These are phyloP conservation scores for Balamuthia mandrillaris DNA, from an alignment of 208 protist genomes.

Conservation along the genomic window DNA sequence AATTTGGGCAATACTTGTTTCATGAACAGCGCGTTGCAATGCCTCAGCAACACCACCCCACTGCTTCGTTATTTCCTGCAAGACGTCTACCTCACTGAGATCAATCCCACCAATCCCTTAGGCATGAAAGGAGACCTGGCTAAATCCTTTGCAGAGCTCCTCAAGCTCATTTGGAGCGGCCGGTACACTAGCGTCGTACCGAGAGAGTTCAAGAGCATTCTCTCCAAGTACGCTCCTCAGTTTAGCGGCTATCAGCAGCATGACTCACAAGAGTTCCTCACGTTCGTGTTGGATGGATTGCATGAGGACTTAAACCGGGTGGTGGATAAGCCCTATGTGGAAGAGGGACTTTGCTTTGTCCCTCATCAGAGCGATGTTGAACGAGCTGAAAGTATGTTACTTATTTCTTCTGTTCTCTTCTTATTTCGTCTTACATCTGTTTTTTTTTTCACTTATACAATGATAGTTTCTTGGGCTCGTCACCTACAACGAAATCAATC, in stretches of 20 bases:
- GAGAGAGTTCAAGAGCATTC: conserved; percentile 46
- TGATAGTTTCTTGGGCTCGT: conserved; percentile 69
- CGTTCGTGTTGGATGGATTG: conserved; percentile 50
- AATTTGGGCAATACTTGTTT: conserved; percentile 97
- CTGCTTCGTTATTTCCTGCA: conserved; percentile 66
- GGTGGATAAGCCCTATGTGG: background rate
- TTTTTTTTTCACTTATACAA: too few relatives aligned
- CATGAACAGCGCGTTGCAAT: conserved; percentile 92
- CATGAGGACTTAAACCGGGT: conserved; percentile 64
- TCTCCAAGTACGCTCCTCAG: conserved; percentile 58
- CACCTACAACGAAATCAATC: conserved; percentile 80
- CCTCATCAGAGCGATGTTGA: background rate
- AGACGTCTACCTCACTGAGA: conserved; percentile 1
- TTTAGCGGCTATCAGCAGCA: conserved; percentile 62
- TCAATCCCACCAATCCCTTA: conserved; percentile 60
- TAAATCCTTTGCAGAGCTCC: conserved; percentile 71
- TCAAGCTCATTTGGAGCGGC: conserved; percentile 49
- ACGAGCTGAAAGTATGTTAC: background rate
- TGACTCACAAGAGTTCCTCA: conserved; percentile 56
- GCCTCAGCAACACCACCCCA: conserved; percentile 80
- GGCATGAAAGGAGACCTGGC: conserved; percentile 54
- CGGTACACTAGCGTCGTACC: conserved; percentile 1
- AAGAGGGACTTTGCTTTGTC: background rate
- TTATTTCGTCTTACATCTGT: too few relatives aligned
- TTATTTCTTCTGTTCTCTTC: too few relatives aligned